These are phyloP conservation scores for Neolentinus lepideus DNA, from an alignment of 1,284 basidiomycete genomes.

Conservation along the genomic window DNA sequence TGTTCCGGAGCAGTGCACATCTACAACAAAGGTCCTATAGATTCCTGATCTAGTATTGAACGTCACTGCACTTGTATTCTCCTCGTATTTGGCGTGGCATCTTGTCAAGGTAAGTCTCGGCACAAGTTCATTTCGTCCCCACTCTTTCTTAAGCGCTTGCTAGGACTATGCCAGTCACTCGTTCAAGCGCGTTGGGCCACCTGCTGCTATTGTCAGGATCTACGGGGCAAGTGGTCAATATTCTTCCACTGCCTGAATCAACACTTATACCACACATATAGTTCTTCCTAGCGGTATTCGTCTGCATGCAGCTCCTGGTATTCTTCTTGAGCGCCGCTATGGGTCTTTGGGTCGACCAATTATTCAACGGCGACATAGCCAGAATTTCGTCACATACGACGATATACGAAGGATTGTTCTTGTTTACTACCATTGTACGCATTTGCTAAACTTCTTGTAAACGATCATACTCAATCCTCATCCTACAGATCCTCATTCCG, in stretches of 20 bases:
- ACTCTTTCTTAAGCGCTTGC: neutral
- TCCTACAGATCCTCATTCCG: slow-evolving; percentile 35
- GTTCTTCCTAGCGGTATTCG: slow-evolving; percentile 46
- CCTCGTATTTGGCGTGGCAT: slow-evolving; percentile 35
- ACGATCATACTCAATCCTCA: neutral
- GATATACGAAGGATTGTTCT: slow-evolving; percentile 37
- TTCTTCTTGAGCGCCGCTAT: slow-evolving; percentile 45
- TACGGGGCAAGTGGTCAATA: slow-evolving; percentile 12
- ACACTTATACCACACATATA: neutral
- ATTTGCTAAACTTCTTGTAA: neutral
- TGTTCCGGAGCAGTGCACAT: no score
- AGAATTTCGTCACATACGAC: slow-evolving; percentile 32
- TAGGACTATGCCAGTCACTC: slow-evolving; percentile 23
- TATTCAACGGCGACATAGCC: slow-evolving; percentile 37
- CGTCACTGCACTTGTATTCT: slow-evolving; percentile 33
- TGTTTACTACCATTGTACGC: slow-evolving; percentile 24
- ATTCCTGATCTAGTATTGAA: slow-evolving; percentile 43
- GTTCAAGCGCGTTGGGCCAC: slow-evolving; percentile 48
- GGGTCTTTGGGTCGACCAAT: slow-evolving; percentile 49
- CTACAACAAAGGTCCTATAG: slow-evolving; percentile 18
- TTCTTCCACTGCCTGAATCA: neutral
- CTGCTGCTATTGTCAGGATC: slow-evolving; percentile 37
- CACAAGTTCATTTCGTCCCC: neutral
- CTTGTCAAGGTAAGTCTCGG: slow-evolving; percentile 32
- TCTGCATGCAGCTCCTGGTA: slow-evolving; percentile 48